Conservation (phyloP, 1,284 basidiomycete genomes). For the Sporisorium scitamineum region DNA sequence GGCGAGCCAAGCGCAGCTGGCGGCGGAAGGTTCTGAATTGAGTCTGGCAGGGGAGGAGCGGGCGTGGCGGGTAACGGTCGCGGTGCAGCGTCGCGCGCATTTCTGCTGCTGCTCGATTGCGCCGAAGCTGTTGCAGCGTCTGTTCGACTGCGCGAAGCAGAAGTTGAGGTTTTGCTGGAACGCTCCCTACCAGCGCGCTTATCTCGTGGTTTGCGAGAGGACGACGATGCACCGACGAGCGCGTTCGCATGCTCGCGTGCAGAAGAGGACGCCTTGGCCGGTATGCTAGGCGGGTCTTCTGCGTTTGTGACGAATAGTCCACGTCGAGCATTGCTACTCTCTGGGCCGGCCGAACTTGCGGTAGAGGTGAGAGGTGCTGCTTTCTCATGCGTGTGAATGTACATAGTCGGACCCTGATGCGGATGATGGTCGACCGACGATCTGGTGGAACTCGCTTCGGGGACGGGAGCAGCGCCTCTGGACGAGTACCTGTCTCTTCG, state of each 20-base stretch:
- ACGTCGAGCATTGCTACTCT: constrained; percentile 13
- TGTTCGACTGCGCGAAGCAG: neutral
- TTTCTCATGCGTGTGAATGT: constrained; percentile 18
- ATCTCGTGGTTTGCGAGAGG: constrained; percentile 1
- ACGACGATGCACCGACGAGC: constrained; percentile 12
- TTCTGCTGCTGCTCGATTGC: neutral
- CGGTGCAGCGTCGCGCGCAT: neutral
- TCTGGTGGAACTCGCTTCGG: neutral
- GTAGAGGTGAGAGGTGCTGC: neutral
- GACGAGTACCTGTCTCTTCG: constrained; percentile 21
- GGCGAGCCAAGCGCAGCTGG: neutral
- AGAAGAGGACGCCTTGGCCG: constrained; percentile 12
- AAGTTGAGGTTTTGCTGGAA: neutral
- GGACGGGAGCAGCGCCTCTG: constrained; percentile 18
- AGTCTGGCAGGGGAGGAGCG: neutral
- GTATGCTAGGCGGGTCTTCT: constrained; percentile 24
- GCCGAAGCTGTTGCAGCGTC: neutral
- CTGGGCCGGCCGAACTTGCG: neutral
- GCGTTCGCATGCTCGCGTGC: constrained; percentile 29
- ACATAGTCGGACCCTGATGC: neutral
- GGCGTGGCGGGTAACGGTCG: constrained; percentile 7
- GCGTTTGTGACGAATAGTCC: constrained; percentile 19
- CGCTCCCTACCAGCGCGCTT: constrained; percentile 10
- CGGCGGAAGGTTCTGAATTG: neutral
- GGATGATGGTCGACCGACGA: constrained; percentile 11